These are phyloP conservation scores for Coleophoma crateriformis DNA, from an alignment of 2,329 filamentous ascomycete genomes.

Conservation along the genomic window DNA sequence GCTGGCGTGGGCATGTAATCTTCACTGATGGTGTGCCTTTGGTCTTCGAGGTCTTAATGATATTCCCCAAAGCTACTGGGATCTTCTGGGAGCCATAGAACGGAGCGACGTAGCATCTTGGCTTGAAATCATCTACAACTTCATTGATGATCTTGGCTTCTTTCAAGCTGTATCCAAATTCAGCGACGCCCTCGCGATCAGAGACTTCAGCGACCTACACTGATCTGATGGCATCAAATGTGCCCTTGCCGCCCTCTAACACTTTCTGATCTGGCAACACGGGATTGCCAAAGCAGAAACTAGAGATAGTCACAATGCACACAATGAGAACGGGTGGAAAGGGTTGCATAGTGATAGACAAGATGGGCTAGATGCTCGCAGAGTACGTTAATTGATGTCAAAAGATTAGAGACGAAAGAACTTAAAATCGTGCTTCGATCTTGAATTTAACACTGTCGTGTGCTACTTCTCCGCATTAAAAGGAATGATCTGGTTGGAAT, in stretches of 20 bases:
- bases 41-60: conserved; percentile 20
- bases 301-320: background rate
- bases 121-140: conserved; percentile 52
- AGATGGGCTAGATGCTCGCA: background rate
- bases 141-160: conserved; percentile 17
- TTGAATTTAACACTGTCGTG: too few relatives aligned
- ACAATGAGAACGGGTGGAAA: background rate
- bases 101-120: conserved; percentile 41
- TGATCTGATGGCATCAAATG: conserved; percentile 5
- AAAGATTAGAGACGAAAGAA: too few relatives aligned
- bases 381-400: too few relatives aligned
- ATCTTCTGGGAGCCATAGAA: conserved; percentile 37
- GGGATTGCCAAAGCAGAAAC: background rate
- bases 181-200: conserved; percentile 14
- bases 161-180: conserved; percentile 3
- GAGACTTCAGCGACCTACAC: conserved; percentile 17
- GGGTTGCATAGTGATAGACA: conserved; percentile 2
- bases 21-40: conserved; percentile 22
- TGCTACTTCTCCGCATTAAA: background rate
- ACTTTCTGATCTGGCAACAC: conserved; percentile 7
- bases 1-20: conserved; percentile 20
- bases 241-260: conserved; percentile 17
- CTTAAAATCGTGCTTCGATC: too few relatives aligned
- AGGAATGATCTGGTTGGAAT: background rate
- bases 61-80: conserved; percentile 39